Evolutionary conservation across 805 yeast species (phyloP).

Genomic region (Zygotorulaspora chibaensis): DNA sequence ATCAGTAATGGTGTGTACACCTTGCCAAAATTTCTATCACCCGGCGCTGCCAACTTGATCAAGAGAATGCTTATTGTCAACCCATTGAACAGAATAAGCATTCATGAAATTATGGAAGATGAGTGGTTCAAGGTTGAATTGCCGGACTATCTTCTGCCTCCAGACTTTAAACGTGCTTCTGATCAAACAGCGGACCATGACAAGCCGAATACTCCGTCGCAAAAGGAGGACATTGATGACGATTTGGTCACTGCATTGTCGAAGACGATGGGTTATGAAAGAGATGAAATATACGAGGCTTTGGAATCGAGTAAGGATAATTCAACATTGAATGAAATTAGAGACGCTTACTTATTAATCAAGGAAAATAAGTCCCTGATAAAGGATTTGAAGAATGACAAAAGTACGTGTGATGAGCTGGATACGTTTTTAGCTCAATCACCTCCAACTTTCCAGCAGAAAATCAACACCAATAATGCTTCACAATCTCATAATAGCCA

Average conservation of each 20-base stretch:
- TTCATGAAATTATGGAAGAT: constrained; percentile 87
- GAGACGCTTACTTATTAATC: constrained; percentile 81
- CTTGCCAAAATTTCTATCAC: constrained; percentile 77
- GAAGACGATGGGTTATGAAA: constrained; percentile 83
- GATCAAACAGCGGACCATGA: constrained; percentile 32
- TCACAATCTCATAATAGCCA: constrained; percentile 1
- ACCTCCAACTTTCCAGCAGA: constrained; percentile 48
- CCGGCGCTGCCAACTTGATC: constrained; percentile 78
- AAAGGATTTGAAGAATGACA: constrained; percentile 52
- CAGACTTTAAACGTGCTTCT: constrained; percentile 22
- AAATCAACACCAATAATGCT: constrained; percentile 9
- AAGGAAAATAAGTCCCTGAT: constrained; percentile 71
- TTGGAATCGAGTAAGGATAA: constrained; percentile 44
- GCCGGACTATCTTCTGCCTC: constrained; percentile 71
- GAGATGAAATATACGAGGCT: constrained; percentile 75
- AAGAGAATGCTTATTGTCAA: constrained; percentile 92
- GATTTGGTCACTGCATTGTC: constrained; percentile 70
- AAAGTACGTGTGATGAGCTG: constrained; percentile 42
- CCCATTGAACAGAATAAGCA: constrained; percentile 89
- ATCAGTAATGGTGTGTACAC: constrained; percentile 91
- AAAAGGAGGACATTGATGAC: constrained; percentile 56
- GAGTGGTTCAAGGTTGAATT: constrained; percentile 86
- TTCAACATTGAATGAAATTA: constrained; percentile 63
- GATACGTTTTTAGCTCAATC: constrained; percentile 58
- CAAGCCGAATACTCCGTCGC: constrained; percentile 4